These are phyloP conservation scores for Rhodotorula sp. DNA, from an alignment of 1,284 basidiomycete genomes.

Conservation along the genomic window DNA sequence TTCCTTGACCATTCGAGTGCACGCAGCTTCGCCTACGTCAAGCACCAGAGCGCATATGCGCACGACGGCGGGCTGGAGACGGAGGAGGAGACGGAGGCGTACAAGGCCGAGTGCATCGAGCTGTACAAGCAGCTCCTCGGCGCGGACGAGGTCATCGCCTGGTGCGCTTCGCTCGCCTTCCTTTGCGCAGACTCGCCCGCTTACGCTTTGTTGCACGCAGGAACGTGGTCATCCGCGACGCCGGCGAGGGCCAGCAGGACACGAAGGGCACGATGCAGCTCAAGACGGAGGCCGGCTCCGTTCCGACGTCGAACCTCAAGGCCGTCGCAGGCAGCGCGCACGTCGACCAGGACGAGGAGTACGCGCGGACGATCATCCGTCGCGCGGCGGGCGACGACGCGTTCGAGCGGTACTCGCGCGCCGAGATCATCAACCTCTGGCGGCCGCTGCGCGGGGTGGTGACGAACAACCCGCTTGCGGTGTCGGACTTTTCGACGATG, in stretches of 20 bases:
- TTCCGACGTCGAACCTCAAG: conserved; percentile 41
- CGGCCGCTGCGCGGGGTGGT: conserved; percentile 47
- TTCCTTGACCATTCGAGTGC: not conserved
- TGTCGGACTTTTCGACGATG: conserved; percentile 41
- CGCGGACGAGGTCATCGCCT: conserved; percentile 46
- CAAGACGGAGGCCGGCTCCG: conserved; percentile 1
- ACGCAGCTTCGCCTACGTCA: conserved; percentile 42
- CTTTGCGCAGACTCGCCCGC: not conserved
- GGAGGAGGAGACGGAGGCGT: conserved; percentile 44
- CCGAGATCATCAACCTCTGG: conserved; percentile 49
- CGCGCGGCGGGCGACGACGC: conserved; percentile 35
- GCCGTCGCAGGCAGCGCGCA: conserved; percentile 47
- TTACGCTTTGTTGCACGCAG: not conserved
- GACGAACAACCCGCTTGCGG: conserved; percentile 48
- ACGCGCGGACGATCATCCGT: conserved; percentile 26
- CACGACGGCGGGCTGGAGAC: conserved; percentile 34
- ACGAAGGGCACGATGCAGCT: conserved; percentile 15
- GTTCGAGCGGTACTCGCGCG: conserved; percentile 30
- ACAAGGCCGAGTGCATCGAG: conserved; percentile 43
- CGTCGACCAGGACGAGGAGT: conserved; percentile 48
- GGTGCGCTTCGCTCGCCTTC: conserved; percentile 25
- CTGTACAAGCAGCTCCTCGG: conserved; percentile 42
- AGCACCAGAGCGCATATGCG: conserved; percentile 33
- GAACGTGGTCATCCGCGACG: conserved; percentile 43
- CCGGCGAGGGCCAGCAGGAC: not conserved